These are phyloP conservation scores for Syzygium grande DNA, from an alignment of 345 rosid species.

Conservation along the genomic window DNA sequence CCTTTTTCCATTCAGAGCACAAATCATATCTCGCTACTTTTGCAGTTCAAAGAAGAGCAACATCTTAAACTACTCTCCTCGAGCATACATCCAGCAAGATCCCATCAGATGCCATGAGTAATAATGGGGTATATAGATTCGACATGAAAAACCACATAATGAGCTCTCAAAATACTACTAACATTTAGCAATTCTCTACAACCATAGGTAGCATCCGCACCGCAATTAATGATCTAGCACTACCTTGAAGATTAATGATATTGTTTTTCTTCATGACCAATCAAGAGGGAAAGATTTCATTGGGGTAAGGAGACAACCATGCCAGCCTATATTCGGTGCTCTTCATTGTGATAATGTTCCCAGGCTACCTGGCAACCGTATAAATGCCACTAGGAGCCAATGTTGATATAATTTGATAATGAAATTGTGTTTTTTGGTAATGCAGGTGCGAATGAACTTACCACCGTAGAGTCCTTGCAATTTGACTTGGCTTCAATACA, in stretches of 20 bases:
- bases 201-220: background rate
- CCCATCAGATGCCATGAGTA: background rate
- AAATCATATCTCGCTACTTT: background rate
- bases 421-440: background rate
- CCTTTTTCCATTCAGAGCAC: background rate
- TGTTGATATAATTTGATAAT: background rate
- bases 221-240: background rate
- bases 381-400: background rate
- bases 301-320: background rate
- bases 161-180: background rate
- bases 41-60: background rate
- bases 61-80: background rate
- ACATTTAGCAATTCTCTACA: background rate
- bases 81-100: background rate
- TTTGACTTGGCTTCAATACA: conserved; percentile 26
- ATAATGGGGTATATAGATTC: background rate
- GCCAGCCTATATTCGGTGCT: background rate
- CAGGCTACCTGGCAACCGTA: background rate
- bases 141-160: background rate
- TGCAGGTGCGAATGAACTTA: conserved; percentile 22
- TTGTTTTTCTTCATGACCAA: background rate
- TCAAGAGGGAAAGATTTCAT: background rate
- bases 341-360: background rate
- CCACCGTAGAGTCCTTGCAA: conserved; percentile 32
- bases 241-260: background rate